Evolutionary conservation across 2,329 filamentous ascomycete species (phyloP).

Genomic region (Microthyrium microscopicum): DNA sequence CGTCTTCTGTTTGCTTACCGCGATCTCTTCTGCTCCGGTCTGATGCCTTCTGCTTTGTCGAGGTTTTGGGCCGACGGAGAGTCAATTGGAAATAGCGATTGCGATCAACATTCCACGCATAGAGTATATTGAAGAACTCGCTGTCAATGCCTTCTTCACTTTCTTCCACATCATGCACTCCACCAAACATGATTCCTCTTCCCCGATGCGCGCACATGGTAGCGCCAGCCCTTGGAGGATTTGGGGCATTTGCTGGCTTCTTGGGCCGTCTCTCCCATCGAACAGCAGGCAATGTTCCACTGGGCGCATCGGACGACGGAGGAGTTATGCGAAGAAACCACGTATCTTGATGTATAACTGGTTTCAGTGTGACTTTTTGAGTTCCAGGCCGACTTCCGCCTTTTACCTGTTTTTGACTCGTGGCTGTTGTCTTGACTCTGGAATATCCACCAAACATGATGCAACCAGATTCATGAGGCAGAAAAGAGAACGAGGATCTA

Average conservation of each 20-base stretch:
- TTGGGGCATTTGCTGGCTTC: conserved; percentile 76
- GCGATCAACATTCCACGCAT: conserved; percentile 86
- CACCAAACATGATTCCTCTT: conserved; percentile 81
- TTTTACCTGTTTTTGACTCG: conserved; percentile 40
- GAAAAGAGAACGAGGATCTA: conserved; percentile 76
- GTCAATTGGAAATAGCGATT: conserved; percentile 83
- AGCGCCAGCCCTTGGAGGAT: conserved; percentile 66
- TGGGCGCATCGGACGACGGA: conserved; percentile 48
- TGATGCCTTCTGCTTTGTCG: conserved; percentile 37
- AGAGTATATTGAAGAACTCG: conserved; percentile 88
- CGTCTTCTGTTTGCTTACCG: conserved; percentile 80
- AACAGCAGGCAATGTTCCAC: conserved; percentile 51
- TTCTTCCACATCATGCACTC: conserved; percentile 82
- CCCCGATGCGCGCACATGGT: conserved; percentile 94
- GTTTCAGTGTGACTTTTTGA: conserved; percentile 60
- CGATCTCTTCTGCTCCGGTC: conserved; percentile 35
- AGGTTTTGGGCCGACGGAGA: conserved; percentile 55
- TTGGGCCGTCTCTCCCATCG: conserved; percentile 92
- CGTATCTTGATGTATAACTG: conserved; percentile 84
- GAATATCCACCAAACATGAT: conserved; percentile 91
- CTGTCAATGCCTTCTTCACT: conserved; percentile 91
- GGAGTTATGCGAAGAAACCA: conserved; percentile 76
- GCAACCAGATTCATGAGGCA: conserved; percentile 80
- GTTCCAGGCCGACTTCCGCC: conserved; percentile 40
- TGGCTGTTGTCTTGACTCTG: conserved; percentile 53